These are phyloP conservation scores for Cordyceps tenuipes DNA, from an alignment of 2,329 filamentous ascomycete species.

Conservation along the genomic window DNA sequence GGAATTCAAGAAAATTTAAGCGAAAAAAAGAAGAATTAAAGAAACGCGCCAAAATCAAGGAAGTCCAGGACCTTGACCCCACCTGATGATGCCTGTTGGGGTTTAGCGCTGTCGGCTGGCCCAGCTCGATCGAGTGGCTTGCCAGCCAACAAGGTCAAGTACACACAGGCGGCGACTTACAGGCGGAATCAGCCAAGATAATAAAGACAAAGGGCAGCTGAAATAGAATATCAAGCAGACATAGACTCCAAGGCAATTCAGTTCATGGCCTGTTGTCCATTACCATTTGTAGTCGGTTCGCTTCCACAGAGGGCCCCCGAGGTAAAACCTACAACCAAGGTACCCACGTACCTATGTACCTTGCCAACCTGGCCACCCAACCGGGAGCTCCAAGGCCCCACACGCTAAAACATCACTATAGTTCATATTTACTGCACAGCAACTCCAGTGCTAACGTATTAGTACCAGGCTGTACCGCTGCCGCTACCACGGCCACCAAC, in stretches of 20 bases:
- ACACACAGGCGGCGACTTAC: too few relatives aligned
- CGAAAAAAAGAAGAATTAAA: too few relatives aligned
- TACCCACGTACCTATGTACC: too few relatives aligned
- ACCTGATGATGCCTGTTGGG: background rate
- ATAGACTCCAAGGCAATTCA: background rate
- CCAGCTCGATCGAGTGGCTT: conserved; percentile 8
- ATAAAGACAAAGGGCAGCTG: background rate
- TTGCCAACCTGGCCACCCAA: background rate
- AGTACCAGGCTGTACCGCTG: too few relatives aligned
- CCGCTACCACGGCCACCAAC: background rate
- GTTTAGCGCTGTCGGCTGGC: background rate
- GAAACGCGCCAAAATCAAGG: background rate
- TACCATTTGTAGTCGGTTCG: background rate
- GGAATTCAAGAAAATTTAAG: background rate
- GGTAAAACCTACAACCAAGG: too few relatives aligned
- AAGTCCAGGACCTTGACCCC: background rate
- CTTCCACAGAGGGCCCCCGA: too few relatives aligned
- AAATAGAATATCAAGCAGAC: background rate
- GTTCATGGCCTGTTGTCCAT: background rate
- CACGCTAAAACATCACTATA: background rate
- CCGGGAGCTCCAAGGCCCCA: conserved; percentile 2
- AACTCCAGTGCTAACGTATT: too few relatives aligned
- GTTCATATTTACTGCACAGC: too few relatives aligned
- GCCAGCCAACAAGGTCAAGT: background rate
- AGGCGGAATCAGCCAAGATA: too few relatives aligned